phyloP scores from a whole-genome alignment of 495 filamentous ascomycete genomes.

The Neurospora discreta region DNA sequence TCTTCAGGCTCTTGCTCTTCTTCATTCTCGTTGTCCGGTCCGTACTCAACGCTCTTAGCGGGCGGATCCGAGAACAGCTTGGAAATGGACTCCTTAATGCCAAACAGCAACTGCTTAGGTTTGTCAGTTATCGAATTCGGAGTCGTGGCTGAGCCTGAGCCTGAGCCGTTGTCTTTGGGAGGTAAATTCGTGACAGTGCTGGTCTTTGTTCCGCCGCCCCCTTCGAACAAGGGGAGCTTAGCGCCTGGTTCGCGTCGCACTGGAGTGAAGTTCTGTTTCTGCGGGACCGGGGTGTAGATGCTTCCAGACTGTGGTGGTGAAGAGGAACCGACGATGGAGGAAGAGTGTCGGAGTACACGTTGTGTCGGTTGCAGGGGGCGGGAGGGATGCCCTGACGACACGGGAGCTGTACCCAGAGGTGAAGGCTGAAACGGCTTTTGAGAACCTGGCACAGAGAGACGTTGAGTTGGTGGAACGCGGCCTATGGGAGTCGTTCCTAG shows the following conservation, averaged over 20 bases:
- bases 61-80: slow-evolving; percentile 5
- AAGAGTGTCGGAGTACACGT: neutral
- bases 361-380: neutral
- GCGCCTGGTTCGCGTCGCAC: slow-evolving; percentile 22
- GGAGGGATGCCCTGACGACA: neutral
- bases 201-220: neutral
- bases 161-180: neutral
- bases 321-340: neutral
- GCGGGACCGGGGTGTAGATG: slow-evolving; percentile 18
- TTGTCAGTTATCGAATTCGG: neutral
- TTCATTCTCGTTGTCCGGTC: slow-evolving; percentile 2
- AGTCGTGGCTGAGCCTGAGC: neutral
- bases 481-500: neutral
- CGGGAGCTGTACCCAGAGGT: neutral
- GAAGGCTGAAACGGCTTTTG: neutral
- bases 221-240: slow-evolving; percentile 22
- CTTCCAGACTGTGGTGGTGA: neutral
- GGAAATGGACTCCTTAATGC: slow-evolving; percentile 6
- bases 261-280: slow-evolving; percentile 42
- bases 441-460: neutral
- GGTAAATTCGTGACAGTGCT: neutral
- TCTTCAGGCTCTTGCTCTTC: neutral
- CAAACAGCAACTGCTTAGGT: slow-evolving; percentile 8
- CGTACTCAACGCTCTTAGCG: neutral
- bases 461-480: neutral